Conservation (phyloP, 306 rosid species). For the Hippophae tibetana region DNA sequence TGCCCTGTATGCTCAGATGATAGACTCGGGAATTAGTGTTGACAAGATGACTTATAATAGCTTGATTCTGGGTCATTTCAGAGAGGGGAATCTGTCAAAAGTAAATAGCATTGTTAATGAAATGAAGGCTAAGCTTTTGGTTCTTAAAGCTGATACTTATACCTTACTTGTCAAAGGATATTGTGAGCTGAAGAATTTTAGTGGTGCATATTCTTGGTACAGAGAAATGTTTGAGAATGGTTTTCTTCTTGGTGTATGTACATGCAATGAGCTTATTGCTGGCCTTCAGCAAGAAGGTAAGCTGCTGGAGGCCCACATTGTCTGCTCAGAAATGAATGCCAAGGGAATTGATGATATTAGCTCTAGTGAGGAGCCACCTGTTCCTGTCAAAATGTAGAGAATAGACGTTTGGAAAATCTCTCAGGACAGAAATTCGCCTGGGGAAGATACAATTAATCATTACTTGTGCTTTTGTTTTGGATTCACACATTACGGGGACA, state of each 20-base stretch:
- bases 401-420: neutral
- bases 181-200: constrained; percentile 51
- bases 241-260: constrained; percentile 25
- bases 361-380: constrained; percentile 11
- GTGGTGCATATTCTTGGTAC: constrained; percentile 62
- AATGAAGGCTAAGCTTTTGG: constrained; percentile 64
- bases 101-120: constrained; percentile 43
- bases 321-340: constrained; percentile 43
- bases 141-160: constrained; percentile 64
- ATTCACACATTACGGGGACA: too few species aligned
- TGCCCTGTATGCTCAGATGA: constrained; percentile 48
- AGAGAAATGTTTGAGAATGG: constrained; percentile 50
- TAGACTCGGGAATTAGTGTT: constrained; percentile 33
- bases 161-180: constrained; percentile 59
- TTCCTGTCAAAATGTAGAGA: constrained; percentile 18
- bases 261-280: constrained; percentile 35
- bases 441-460: too few species aligned
- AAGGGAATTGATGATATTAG: constrained; percentile 26
- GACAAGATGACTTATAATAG: constrained; percentile 75
- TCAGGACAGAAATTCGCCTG: neutral
- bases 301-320: constrained; percentile 50
- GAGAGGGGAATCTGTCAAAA: constrained; percentile 41
- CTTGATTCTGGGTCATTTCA: constrained; percentile 59
- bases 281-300: constrained; percentile 58
- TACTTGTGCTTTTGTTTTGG: too few species aligned